Evolutionary conservation across 164 flowering plant genomes (phyloP).

Genomic region (Saururus chinensis): DNA sequence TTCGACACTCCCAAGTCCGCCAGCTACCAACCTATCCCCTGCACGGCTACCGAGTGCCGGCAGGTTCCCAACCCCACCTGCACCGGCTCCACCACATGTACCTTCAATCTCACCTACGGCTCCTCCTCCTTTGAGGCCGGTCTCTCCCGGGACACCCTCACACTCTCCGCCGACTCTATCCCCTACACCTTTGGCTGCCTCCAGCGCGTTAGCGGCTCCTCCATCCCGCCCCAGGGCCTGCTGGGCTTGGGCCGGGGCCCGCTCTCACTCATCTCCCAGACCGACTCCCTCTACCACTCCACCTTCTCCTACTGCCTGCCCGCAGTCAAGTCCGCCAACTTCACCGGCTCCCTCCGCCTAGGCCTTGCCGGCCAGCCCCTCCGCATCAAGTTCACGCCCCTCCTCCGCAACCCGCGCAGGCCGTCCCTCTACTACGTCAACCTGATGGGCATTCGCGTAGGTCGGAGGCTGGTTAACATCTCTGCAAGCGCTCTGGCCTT

Average conservation of each 20-base stretch:
- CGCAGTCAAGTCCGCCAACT: constrained; percentile 49
- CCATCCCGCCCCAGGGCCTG: constrained; percentile 73
- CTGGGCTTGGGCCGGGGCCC: constrained; percentile 90
- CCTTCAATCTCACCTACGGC: constrained; percentile 73
- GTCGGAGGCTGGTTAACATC: constrained; percentile 40
- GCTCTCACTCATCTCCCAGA: constrained; percentile 56
- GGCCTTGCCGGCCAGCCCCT: constrained; percentile 71
- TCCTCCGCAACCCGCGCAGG: constrained; percentile 68
- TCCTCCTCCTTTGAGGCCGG: constrained; percentile 47
- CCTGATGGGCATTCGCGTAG: constrained; percentile 51
- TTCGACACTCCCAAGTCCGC: constrained; percentile 42
- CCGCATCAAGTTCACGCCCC: constrained; percentile 61
- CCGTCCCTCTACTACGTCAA: constrained; percentile 82
- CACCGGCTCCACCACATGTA: constrained; percentile 20
- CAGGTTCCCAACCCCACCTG: constrained; percentile 63
- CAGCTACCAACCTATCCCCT: constrained; percentile 39
- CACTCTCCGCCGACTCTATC: constrained; percentile 45
- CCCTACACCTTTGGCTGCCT: constrained; percentile 85
- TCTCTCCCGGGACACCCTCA: constrained; percentile 55
- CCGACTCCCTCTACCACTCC: constrained; percentile 52
- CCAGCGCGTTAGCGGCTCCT: constrained; percentile 39
- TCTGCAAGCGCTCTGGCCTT: constrained; percentile 57
- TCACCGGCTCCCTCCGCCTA: constrained; percentile 65
- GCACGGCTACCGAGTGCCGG: constrained; percentile 54
- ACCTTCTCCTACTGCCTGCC: constrained; percentile 95